phyloP scores from a whole-genome alignment of 805 yeast genomes.

The Saccharomyces jurei region DNA sequence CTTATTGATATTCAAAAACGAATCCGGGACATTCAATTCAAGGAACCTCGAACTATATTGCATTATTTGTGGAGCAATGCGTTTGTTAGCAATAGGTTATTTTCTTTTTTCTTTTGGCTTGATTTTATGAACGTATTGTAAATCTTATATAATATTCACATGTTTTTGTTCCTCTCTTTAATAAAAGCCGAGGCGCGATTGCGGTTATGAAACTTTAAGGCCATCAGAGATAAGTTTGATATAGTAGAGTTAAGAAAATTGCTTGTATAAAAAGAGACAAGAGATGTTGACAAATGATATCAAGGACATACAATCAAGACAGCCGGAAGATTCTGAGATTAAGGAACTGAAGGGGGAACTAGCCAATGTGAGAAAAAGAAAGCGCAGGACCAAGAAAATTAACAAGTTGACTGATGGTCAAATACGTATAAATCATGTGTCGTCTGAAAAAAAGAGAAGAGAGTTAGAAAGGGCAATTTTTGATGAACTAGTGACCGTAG shows the following conservation, averaged over 20 bases:
- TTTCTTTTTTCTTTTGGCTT: not conserved
- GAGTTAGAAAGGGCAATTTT: slow-evolving; percentile 78
- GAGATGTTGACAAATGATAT: not conserved
- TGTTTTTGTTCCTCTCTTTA: not conserved
- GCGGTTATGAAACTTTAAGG: not conserved
- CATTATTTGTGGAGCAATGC: slow-evolving; percentile 6
- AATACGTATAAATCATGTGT: slow-evolving; percentile 61
- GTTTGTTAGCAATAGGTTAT: not conserved
- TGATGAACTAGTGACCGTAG: slow-evolving; percentile 62
- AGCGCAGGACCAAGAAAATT: slow-evolving; percentile 10
- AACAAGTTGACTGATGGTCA: slow-evolving; percentile 29
- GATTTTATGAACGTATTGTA: not conserved
- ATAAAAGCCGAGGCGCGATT: not conserved
- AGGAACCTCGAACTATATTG: slow-evolving; percentile 11
- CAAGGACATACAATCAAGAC: not conserved
- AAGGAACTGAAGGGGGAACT: not conserved
- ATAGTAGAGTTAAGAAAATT: not conserved
- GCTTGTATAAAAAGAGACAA: not conserved
- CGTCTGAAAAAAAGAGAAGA: slow-evolving; percentile 80
- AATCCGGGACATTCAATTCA: slow-evolving; percentile 18
- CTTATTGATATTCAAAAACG: slow-evolving; percentile 12
- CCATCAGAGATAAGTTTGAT: not conserved
- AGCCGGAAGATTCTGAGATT: not conserved
- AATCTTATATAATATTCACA: not conserved
- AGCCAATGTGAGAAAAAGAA: slow-evolving; percentile 4